phyloP scores from a whole-genome alignment of 108 stramenopile species.

The Nitzschia putrida region DNA sequence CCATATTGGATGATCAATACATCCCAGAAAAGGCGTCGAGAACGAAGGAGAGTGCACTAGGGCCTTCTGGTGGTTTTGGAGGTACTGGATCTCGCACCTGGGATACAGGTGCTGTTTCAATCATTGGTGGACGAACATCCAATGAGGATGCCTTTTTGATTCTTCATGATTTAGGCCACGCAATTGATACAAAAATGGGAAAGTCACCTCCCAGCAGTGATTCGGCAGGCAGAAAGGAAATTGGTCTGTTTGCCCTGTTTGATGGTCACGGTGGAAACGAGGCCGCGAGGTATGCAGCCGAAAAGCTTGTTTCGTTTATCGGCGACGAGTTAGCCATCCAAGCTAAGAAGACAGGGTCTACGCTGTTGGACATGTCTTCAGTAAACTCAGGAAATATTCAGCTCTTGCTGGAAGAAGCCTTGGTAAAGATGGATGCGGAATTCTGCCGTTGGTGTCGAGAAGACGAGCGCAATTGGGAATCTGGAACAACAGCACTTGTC shows the following conservation, averaged over 20 bases:
- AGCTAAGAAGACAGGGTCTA: background rate
- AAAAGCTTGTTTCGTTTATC: slow-evolving; percentile 53
- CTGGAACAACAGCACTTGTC: slow-evolving; percentile 75
- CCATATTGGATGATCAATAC: slow-evolving; percentile 57
- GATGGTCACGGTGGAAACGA: slow-evolving; percentile 86
- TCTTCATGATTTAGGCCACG: slow-evolving; percentile 46
- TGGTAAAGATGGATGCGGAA: slow-evolving; percentile 61
- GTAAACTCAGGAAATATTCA: slow-evolving; percentile 27
- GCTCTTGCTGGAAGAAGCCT: slow-evolving; percentile 48
- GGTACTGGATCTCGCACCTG: slow-evolving; percentile 37
- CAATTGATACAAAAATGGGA: background rate
- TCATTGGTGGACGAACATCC: slow-evolving; percentile 68
- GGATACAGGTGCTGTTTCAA: slow-evolving; percentile 81
- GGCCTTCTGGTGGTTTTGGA: slow-evolving; percentile 40
- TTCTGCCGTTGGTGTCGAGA: slow-evolving; percentile 69
- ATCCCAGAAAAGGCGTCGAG: slow-evolving; percentile 62
- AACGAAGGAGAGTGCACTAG: slow-evolving; percentile 36
- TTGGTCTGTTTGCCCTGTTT: slow-evolving; percentile 78
- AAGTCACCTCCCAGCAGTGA: slow-evolving; percentile 3
- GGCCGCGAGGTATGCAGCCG: slow-evolving; percentile 72
- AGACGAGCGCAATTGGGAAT: slow-evolving; percentile 79
- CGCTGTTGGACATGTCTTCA: background rate
- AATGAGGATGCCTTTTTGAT: slow-evolving; percentile 81
- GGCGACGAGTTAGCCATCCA: slow-evolving; percentile 42
- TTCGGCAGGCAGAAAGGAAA: slow-evolving; percentile 31